Evolutionary conservation across 495 filamentous ascomycete species (phyloP).

Genomic region (Penicillium lividum): DNA sequence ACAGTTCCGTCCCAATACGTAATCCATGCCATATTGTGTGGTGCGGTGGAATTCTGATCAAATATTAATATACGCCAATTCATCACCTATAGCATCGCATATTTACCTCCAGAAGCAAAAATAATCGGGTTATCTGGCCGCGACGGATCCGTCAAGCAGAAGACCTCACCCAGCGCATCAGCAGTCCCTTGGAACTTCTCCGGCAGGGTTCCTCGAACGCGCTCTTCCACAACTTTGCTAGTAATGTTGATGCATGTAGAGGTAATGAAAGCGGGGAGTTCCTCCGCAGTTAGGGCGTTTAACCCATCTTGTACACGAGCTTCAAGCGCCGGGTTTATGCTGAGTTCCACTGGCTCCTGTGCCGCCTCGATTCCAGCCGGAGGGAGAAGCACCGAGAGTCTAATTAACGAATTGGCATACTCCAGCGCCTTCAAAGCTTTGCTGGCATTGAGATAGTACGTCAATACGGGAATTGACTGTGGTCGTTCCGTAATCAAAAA

Average conservation of each 20-base stretch:
- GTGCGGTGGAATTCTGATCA: constrained; percentile 58
- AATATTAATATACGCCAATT: constrained; percentile 1
- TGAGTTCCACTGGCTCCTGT: constrained; percentile 43
- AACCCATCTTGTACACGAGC: constrained; percentile 60
- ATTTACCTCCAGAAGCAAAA: constrained; percentile 71
- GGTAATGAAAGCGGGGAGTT: constrained; percentile 70
- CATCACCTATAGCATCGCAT: background rate
- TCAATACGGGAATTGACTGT: constrained; percentile 65
- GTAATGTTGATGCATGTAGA: constrained; percentile 35
- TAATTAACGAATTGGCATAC: constrained; percentile 67
- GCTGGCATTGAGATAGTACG: constrained; percentile 62
- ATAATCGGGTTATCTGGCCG: constrained; percentile 73
- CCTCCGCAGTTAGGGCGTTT: constrained; percentile 59
- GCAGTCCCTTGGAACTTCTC: constrained; percentile 53
- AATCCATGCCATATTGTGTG: constrained; percentile 62
- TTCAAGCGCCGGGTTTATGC: constrained; percentile 55
- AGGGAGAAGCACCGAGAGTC: constrained; percentile 30
- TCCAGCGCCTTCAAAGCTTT: constrained; percentile 67
- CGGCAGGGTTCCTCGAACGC: constrained; percentile 34
- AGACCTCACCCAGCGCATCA: constrained; percentile 72
- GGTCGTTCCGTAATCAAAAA: constrained; percentile 71
- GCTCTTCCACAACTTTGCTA: constrained; percentile 36
- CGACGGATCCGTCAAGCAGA: constrained; percentile 75
- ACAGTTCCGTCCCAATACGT: constrained; percentile 61
- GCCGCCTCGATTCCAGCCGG: constrained; percentile 47